phyloP scores from a whole-genome alignment of 768 basidiomycete species.

The Gymnopilus dilepis region DNA sequence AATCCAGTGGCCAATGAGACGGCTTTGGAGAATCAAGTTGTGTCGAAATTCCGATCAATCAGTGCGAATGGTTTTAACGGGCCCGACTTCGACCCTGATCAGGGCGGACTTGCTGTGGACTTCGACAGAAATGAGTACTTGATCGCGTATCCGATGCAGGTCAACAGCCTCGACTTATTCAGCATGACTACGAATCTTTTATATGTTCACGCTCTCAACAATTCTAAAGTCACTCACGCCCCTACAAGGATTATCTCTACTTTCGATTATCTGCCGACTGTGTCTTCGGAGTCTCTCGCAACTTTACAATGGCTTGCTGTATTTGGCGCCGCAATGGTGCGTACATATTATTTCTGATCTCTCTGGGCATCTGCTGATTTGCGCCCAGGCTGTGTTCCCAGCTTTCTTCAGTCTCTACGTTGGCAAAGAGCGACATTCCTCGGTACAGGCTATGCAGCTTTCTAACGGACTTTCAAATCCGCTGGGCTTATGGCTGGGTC shows the following conservation, averaged over 20 bases:
- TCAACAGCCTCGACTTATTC: slow-evolving; percentile 55
- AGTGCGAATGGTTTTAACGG: not conserved
- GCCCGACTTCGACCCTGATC: not conserved
- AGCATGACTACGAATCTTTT: slow-evolving; percentile 73
- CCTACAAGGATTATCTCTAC: slow-evolving; percentile 58
- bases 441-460: slow-evolving; percentile 83
- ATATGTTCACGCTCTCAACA: slow-evolving; percentile 63
- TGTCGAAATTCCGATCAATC: not conserved
- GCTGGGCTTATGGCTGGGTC: slow-evolving; percentile 77
- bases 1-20: slow-evolving; percentile 9
- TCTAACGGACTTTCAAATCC: slow-evolving; percentile 77
- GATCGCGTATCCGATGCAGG: slow-evolving; percentile 9
- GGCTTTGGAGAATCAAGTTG: slow-evolving; percentile 2
- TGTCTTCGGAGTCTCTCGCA: slow-evolving; percentile 57
- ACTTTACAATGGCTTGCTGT: slow-evolving; percentile 78
- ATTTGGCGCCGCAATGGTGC: slow-evolving; percentile 74
- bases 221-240: slow-evolving; percentile 40
- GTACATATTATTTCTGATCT: slow-evolving; percentile 19
- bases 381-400: slow-evolving; percentile 67
- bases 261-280: slow-evolving; percentile 60
- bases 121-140: slow-evolving; percentile 17
- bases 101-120: slow-evolving; percentile 22
- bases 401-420: slow-evolving; percentile 84
- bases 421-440: slow-evolving; percentile 68
- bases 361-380: not conserved